Evolutionary conservation across 176 grass and related monocot species (phyloP).

Genomic region (bread wheat (Triticum aestivum)): DNA sequence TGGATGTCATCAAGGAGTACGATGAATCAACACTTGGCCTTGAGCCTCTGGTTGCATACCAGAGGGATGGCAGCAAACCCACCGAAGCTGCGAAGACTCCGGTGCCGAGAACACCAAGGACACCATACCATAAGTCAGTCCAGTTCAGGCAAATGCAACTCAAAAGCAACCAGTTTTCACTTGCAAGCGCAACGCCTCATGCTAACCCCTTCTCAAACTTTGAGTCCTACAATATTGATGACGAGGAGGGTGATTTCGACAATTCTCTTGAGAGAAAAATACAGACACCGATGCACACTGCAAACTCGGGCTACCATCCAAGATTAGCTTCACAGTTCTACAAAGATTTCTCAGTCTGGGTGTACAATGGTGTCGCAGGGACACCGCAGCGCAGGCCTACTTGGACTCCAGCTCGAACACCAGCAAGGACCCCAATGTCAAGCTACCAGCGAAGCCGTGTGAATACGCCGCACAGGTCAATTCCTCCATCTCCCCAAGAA

Average conservation of each 20-base stretch:
- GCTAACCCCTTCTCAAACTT: slow-evolving; percentile 36
- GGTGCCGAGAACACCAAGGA: slow-evolving; percentile 49
- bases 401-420: slow-evolving; percentile 62
- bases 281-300: slow-evolving; percentile 29
- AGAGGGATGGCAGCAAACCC: slow-evolving; percentile 56
- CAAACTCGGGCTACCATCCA: slow-evolving; percentile 39
- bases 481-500: slow-evolving; percentile 38
- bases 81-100: slow-evolving; percentile 56
- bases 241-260: slow-evolving; percentile 44
- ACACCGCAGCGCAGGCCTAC: slow-evolving; percentile 49
- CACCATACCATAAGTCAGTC: slow-evolving; percentile 53
- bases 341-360: slow-evolving; percentile 74
- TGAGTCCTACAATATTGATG: slow-evolving; percentile 40
- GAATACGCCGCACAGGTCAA: slow-evolving; percentile 21
- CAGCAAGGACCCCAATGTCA: slow-evolving; percentile 42
- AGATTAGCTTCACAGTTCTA: slow-evolving; percentile 73
- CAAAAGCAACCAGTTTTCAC: slow-evolving; percentile 62
- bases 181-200: slow-evolving; percentile 24
- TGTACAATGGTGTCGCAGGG: slow-evolving; percentile 59
- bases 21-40: slow-evolving; percentile 63
- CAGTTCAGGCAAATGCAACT: slow-evolving; percentile 53
- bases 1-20: slow-evolving; percentile 77
- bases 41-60: slow-evolving; percentile 64
- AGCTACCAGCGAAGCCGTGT: slow-evolving; percentile 36
- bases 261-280: slow-evolving; percentile 64